Percentiles rank a stretch among this genome's conserved stretches.
Conservation (phyloP, 257 asterid species). For the Solanum lycopersicoides region DNA sequence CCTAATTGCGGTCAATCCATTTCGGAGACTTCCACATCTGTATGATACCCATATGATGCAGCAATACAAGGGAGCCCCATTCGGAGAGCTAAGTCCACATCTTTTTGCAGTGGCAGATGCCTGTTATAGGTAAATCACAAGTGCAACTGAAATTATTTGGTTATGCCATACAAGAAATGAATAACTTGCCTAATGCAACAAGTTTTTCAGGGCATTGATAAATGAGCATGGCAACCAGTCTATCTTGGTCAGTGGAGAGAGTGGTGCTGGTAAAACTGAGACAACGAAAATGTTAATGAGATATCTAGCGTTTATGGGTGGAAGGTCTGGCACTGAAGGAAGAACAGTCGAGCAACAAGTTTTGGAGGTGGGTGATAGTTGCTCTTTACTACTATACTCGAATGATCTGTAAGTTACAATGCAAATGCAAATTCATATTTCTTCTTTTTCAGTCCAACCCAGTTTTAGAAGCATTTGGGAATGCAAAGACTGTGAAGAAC, state of each 20-base stretch:
- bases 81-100: constrained; percentile 96
- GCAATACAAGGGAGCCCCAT: constrained; percentile 89
- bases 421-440: constrained; percentile 3
- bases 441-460: constrained; percentile 68
- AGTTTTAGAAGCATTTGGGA: constrained; percentile 94
- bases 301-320: constrained; percentile 97
- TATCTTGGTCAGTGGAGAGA: constrained; percentile 94
- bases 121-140: constrained; percentile 55
- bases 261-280: constrained; percentile 98
- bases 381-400: background rate
- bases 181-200: background rate
- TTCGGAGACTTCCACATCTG: constrained; percentile 81
- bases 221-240: constrained; percentile 93
- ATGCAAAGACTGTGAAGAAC: constrained; percentile 89
- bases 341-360: constrained; percentile 98
- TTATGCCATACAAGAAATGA: background rate
- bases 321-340: constrained; percentile 80
- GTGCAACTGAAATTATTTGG: background rate
- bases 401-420: background rate
- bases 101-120: constrained; percentile 94
- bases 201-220: constrained; percentile 53
- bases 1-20: constrained; percentile 92
- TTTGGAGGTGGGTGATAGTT: constrained; percentile 55
- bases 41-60: constrained; percentile 90
- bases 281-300: constrained; percentile 95